Evolutionary conservation across 139 green algal species (phyloP).

Genomic region (Closterium sp.): DNA sequence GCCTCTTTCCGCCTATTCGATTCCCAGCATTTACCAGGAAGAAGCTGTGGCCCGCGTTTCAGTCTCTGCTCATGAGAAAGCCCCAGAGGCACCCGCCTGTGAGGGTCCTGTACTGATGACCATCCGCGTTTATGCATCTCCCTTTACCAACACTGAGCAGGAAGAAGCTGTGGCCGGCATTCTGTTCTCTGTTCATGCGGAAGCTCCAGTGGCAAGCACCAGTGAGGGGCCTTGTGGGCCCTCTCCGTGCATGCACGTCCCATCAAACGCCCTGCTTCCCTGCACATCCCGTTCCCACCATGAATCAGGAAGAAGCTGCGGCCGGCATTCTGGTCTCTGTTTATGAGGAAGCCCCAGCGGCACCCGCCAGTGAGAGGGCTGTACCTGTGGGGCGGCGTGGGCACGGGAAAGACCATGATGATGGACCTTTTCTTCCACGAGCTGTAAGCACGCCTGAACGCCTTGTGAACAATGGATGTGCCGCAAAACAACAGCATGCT

Average conservation of each 20-base stretch:
- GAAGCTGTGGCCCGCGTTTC: background rate
- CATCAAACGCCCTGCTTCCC: background rate
- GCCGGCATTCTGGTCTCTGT: slow-evolving; percentile 1
- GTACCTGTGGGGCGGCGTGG: slow-evolving; percentile 44
- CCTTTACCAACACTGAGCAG: background rate
- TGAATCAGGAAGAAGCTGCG: background rate
- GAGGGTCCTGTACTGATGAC: slow-evolving; percentile 31
- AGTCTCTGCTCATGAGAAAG: background rate
- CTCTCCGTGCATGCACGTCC: background rate
- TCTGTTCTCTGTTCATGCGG: background rate
- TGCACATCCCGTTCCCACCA: background rate
- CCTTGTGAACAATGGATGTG: too few species aligned
- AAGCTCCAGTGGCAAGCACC: background rate
- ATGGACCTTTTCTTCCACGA: slow-evolving; percentile 88
- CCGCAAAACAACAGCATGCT: too few species aligned
- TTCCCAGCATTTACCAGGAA: background rate
- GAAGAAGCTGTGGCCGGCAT: background rate
- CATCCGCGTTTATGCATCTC: too few species aligned
- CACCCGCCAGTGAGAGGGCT: slow-evolving; percentile 13
- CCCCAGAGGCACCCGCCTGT: background rate
- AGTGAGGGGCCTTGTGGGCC: background rate
- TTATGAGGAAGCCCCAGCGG: background rate
- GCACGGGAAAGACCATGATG: slow-evolving; percentile 88
- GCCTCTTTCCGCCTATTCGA: background rate
- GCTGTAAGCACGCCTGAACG: too few species aligned